Evolutionary conservation across 352 stramenopile genomes (phyloP), one percentile per base, ranked within the genome.

Genomic region (Nothophytophthora sp.): DNA sequence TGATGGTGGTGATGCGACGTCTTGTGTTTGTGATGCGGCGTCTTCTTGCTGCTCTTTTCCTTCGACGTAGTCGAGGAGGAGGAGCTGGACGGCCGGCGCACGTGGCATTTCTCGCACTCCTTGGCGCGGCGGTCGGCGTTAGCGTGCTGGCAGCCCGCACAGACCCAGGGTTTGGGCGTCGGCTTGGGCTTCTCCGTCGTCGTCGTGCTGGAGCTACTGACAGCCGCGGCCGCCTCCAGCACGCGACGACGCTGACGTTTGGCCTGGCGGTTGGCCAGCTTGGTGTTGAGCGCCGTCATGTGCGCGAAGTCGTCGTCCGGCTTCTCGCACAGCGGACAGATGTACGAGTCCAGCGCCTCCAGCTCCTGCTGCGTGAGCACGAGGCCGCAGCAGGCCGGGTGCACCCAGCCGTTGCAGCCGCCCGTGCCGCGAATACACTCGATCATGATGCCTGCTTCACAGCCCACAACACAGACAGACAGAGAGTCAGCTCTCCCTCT

Each of bases 401-500:
- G 90, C 28, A 96, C 91, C 86, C 86, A 97, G 49, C 90, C 87
- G 39, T 96, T 92, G 65, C 90, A 97, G 53, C 90, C 90, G 44
- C 84, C 88, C 16, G 71, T 81, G 57, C 88, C 88, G 55, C 88
- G 85, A 52, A 91, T 96, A 70, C 90, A 97, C 74, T 96, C 86
- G 67, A 97, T 95, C 90, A 97, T 97, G 69, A 96, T 93, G 24
- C 86, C 81, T 48, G 76, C 72, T 63, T 27, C 16, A 11, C 36
- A 54, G 4, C 39, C 19, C 9, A 15, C 18, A 10, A 51, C 30
- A 55, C 37, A 28, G n/a, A 22, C 29, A 35, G 3, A 28, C 30
- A 45, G 13, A 34, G 1, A 39, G 19, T 49, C 23, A 49, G 34
- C 32, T n/a, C 23, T n/a, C n/a, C n/a, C n/a, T n/a, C n/a, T n/a